Conservation (phyloP, 805 yeast genomes). For the Yarrowia sp. region DNA sequence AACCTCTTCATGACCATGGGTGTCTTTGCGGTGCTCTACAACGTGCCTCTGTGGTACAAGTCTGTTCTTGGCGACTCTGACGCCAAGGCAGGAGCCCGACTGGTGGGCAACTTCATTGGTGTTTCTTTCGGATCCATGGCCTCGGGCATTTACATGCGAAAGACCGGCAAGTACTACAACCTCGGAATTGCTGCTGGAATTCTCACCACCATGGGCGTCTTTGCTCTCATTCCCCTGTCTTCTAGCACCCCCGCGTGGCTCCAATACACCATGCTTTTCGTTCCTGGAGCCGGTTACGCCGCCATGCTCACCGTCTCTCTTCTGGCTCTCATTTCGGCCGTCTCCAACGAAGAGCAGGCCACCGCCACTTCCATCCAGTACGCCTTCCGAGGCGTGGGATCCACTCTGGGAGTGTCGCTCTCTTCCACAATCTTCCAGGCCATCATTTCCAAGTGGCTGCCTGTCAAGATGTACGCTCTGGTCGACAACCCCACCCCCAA, state of each 20-base stretch:
- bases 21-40: slow-evolving; percentile 67
- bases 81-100: slow-evolving; percentile 63
- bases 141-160: slow-evolving; percentile 70
- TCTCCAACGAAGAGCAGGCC: slow-evolving; percentile 73
- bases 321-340: slow-evolving; percentile 78
- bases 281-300: slow-evolving; percentile 73
- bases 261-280: slow-evolving; percentile 57
- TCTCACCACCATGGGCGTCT: slow-evolving; percentile 58
- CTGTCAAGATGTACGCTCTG: slow-evolving; percentile 14
- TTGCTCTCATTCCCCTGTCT: slow-evolving; percentile 48
- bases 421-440: slow-evolving; percentile 72
- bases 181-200: slow-evolving; percentile 56
- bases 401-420: slow-evolving; percentile 79
- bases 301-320: slow-evolving; percentile 72
- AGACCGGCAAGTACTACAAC: slow-evolving; percentile 67
- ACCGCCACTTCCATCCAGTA: slow-evolving; percentile 89
- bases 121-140: slow-evolving; percentile 70
- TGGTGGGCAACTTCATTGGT: slow-evolving; percentile 64
- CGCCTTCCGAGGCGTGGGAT: slow-evolving; percentile 84
- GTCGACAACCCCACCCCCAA: slow-evolving; percentile 16
- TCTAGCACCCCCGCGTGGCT: slow-evolving; percentile 45
- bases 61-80: slow-evolving; percentile 62
- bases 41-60: slow-evolving; percentile 71
- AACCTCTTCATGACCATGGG: slow-evolving; percentile 78
- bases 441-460: slow-evolving; percentile 51